Base-by-base conservation (phyloP, 345 rosid species). In the Mercurialis annua region DNA sequence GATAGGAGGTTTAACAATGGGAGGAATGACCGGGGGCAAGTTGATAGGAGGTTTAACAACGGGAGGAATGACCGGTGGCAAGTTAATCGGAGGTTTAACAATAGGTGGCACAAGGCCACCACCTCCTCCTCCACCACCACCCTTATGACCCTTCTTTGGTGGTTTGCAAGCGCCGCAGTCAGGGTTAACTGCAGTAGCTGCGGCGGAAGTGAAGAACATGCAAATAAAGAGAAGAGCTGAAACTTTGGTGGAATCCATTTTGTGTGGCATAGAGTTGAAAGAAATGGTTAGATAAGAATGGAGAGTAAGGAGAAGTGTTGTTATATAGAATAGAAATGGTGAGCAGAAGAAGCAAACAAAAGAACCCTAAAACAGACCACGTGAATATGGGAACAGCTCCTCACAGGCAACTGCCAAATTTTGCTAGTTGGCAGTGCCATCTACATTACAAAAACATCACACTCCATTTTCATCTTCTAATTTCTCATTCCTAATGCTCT, bases 361-460 rank as follows among this genome's bases (percentile, higher is more conserved):
- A 60, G 33, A 50, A 44, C 65, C 68, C 55, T 50, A 68, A 69
- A 80, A 77, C 79, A 76, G 46, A 68, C 80, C 98, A 92, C 94
- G 96, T 92, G 94, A 86, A 83, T 68, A 40, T 40, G 44, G 12
- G 11, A 70, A 69, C 80, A 76, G 80, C 71, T 68, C 67, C 11
- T 40, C 42, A 74, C 75, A 62, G 83, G 76, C 78, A 83, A 71
- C 77, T 78, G 89, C 87, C 92, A 85, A 86, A 85, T 24, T 79
- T 69, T 83, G 89, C 86, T 76, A 84, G 97, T 81, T 86, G 97
- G 87, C 92, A 77, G 80, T 86, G 97, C 86, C 92, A 77, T 44
- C 40, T 68, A 73, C 66, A 74, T 62, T 76, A 67, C 70, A 73
- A 50, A 16, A 27, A 62, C 73, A 73, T 71, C 68, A 46, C 68